These are phyloP conservation scores for Globisporangium lucens DNA, from an alignment of 352 stramenopile genomes.

Conservation along the genomic window DNA sequence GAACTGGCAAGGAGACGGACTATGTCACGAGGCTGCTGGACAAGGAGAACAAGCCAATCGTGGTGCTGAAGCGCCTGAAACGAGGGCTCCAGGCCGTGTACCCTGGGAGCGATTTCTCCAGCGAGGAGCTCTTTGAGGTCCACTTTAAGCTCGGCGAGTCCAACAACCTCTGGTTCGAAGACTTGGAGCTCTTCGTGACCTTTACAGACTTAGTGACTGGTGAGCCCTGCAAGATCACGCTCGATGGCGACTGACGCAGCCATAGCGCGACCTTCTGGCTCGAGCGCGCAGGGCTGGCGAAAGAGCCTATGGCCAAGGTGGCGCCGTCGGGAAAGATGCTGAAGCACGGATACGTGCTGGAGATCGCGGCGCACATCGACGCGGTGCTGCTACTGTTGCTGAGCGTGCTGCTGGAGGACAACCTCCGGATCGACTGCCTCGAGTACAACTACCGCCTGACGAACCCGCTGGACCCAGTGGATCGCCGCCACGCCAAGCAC, in stretches of 20 bases:
- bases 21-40: background rate
- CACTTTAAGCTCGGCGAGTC: conserved; percentile 4
- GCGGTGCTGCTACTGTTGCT: background rate
- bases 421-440: background rate
- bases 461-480: background rate
- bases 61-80: background rate
- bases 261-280: background rate
- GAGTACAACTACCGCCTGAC: conserved; percentile 2
- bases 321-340: background rate
- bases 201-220: background rate
- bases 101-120: background rate
- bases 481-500: background rate
- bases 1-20: background rate
- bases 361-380: background rate
- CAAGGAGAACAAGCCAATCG: background rate
- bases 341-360: background rate
- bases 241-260: background rate
- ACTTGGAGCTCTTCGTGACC: conserved; percentile 1
- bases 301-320: background rate
- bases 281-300: background rate
- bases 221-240: background rate
- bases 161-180: background rate
- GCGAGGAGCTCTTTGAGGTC: background rate
- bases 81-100: background rate
- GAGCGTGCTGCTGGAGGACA: background rate